Evolutionary conservation across 73 alveolate genomes (phyloP), one percentile per base, ranked within the genome.

Genomic region (Breviolum minutum): DNA sequence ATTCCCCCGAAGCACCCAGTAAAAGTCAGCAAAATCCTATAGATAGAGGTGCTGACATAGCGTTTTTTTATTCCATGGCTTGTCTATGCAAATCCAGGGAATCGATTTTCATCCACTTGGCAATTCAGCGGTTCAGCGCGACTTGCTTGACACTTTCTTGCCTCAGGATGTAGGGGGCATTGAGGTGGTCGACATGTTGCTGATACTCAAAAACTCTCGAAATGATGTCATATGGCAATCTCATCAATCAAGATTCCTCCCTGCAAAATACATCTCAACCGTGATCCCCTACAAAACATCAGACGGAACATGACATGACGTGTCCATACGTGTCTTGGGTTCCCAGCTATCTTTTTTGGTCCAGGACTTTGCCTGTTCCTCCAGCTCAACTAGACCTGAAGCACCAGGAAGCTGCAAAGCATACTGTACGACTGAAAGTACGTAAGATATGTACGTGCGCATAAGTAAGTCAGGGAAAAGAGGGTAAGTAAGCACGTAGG

Each of bases 311-410:
- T 17, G n/a, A n/a, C n/a, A n/a, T n/a, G n/a, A n/a, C n/a, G n/a
- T n/a, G n/a, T n/a, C n/a, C n/a, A n/a, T n/a, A n/a, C n/a, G 61
- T 24, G 27, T 17, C 8, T 40, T 81, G 17, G 24, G 90, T 69
- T 54, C 30, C 90, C 70, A 20, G 70, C 90, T 7, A 48, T 81
- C 90, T 81, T 77, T 77, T n/a, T 81, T 27, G 90, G 22, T 54
- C 93, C 93, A 84, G 27, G 93, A 60, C 93, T 84, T 84, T 24
- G 93, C 93, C 74, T 84, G 93, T 69, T 81, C 90, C 90, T 81
- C 40, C 87, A 26, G 87, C 87, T 27, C 87, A 8, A 17, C 77
- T 17, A 68, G 40, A 54, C 22, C 89, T 80, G 40, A 10, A 40
- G 63, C 70, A 27, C 10, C 10, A 6, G 11, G 32, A 17, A 7